Evolutionary conservation across 2,329 filamentous ascomycete species (phyloP), one percentile per base, ranked within the genome.

Genomic region (Trichophyton equinum): DNA sequence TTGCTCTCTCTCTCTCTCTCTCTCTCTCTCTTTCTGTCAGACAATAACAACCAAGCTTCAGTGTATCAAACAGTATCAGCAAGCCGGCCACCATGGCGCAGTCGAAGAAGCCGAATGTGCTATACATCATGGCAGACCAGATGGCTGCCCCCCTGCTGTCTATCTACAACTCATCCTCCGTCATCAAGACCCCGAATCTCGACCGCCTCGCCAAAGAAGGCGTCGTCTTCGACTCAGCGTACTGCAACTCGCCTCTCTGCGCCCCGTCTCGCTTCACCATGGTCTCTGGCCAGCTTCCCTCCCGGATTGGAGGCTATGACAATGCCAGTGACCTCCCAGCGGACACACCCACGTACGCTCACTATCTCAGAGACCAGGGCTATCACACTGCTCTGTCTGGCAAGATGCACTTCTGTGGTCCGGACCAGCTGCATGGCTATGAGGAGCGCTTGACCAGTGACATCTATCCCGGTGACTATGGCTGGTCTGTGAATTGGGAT

Each of bases 101-200:
- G 20, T 49, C 71, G 62, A 78, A 78, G 66, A 81, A 81, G 71
- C 87, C 87, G 63, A 91, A 91, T 74, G 88, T 92, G 67, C 80
- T 91, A 55, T 96, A 94, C 79, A 95, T 96, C 77, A 96, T 96
- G 91, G 91, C 91, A 60, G 91, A 96, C 76, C 91, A 96, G 78
- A 84, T 96, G 73, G 88, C 91, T 18, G 91, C 91, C 30, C 91
- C 91, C 18, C 82, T 91, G 67, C 83, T 96, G 67, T 92, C 91
- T 78, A 92, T 96, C 78, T 91, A 96, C 79, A 91, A 96, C 74
- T 82, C 85, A 53, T 80, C 87, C 59, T 95, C 91, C 1, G 87
- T 89, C 72, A 96, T 96, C 80, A 89, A 91, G 76, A 96, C 91
- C 0, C 91, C 91, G 56, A 86, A 96, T 76, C 82, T 96, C 63